Percentiles rank a stretch among this genome's conserved stretches.
These are phyloP conservation scores for Rhynchospora breviuscula DNA, from an alignment of 176 grass and related monocot species.

Conservation along the genomic window DNA sequence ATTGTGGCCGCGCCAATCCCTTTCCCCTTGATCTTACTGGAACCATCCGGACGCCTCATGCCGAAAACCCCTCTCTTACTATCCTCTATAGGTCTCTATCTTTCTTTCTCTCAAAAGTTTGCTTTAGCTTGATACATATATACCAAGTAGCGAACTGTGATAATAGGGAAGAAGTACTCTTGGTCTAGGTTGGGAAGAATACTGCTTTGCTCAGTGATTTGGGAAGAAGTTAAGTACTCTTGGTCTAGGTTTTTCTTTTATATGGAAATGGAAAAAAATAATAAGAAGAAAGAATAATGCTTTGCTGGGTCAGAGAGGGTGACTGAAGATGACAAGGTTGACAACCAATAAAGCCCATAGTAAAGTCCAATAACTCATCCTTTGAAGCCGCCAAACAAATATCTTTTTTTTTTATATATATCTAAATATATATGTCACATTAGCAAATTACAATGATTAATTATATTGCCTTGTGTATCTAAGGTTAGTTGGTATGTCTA, in stretches of 20 bases:
- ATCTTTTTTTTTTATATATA: background rate
- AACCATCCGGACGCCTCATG: slow-evolving; percentile 9
- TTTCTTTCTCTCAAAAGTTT: background rate
- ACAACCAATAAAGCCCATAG: slow-evolving; percentile 23
- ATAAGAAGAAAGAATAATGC: slow-evolving; percentile 9
- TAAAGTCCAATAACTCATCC: slow-evolving; percentile 12
- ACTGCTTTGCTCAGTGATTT: slow-evolving; percentile 4
- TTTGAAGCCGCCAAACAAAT: slow-evolving; percentile 14
- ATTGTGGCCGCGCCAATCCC: background rate
- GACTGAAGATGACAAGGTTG: slow-evolving; percentile 27
- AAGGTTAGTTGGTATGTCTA: slow-evolving; percentile 31
- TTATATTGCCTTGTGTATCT: background rate
- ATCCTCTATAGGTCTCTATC: background rate
- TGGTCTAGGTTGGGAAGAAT: slow-evolving; percentile 17
- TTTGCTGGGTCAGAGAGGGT: slow-evolving; percentile 26
- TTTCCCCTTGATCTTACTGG: slow-evolving; percentile 14
- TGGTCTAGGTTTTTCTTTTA: slow-evolving; percentile 13
- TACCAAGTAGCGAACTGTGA: slow-evolving; percentile 2
- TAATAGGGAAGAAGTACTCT: background rate
- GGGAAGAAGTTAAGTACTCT: background rate
- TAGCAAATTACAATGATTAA: background rate
- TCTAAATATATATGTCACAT: background rate
- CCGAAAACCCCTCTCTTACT: background rate
- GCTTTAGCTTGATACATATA: slow-evolving; percentile 22
- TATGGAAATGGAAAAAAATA: background rate